Base-by-base conservation (phyloP, 305 asterid genomes). In the Plantago coronopus region DNA sequence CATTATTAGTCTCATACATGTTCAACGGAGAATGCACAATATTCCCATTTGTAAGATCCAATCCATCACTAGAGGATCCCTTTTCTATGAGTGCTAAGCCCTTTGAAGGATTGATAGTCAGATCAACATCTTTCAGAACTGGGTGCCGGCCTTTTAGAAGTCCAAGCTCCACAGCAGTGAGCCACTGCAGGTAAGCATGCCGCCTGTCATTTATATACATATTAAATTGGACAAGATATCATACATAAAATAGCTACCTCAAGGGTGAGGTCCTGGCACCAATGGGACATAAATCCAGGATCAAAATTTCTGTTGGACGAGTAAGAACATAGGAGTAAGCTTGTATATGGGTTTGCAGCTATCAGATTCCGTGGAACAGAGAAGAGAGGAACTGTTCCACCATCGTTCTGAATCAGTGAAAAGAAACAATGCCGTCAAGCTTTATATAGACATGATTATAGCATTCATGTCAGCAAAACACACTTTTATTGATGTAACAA, bases 91-190 rank as follows among this genome's bases (percentile, higher is more conserved):
- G 62, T 14, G 79, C 37, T 56, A 78, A 73, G 59, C 87, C 85
- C 73, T 74, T 93, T 27, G 86, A 75, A 67, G 94, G 99, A 74
- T 79, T 85, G 64, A 89, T 69, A 64, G 78, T 70, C 48, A 87
- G 80, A 82, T 89, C 97, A 62, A 83, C 78, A 77, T 94, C 99
- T 72, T 78, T 73, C 63, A 94, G 71, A 67, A 94, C 93, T 22
- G 97, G 99, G 79, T 89, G 99, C 17, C 95, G 96, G 48, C 99
- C 99, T 77, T 87, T 94, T 62, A 94, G 70, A 85, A 94, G 89
- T 69, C 90, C 99, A 79, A 94, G 93, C 86, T 94, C 99, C 64
- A 85, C 97, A 57, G 97, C 95, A 42, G 83, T 63, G 51, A 94
- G 90, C 99, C 99, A 94, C 97, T 94, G 75, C 77, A 78, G 59